Conservation (phyloP, 768 basidiomycete genomes). For the Russula olivacea region DNA sequence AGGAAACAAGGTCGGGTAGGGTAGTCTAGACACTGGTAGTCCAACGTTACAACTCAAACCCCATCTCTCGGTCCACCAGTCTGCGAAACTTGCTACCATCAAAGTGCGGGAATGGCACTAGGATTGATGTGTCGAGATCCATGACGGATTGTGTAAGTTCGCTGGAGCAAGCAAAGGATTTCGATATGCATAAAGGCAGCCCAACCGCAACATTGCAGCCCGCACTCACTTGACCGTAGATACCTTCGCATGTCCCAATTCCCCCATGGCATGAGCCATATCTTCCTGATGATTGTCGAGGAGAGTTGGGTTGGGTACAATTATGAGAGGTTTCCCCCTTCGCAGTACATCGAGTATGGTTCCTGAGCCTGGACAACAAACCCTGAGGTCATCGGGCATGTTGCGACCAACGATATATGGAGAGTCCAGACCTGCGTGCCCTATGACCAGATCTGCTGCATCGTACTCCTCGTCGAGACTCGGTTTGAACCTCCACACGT, state of each 20-base stretch:
- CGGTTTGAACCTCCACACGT: constrained; percentile 69
- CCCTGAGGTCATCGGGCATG: not conserved
- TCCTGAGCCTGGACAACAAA: constrained; percentile 63
- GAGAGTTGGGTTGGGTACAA: constrained; percentile 83
- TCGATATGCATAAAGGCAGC: not conserved
- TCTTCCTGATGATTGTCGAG: constrained; percentile 94
- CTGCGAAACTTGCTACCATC: constrained; percentile 60
- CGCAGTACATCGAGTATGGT: constrained; percentile 88
- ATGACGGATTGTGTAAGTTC: constrained; percentile 51
- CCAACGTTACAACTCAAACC: constrained; percentile 37
- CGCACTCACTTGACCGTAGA: constrained; percentile 56
- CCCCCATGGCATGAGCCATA: constrained; percentile 62
- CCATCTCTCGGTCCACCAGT: constrained; percentile 75
- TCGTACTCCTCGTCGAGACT: constrained; percentile 61
- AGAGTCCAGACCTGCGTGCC: constrained; percentile 75
- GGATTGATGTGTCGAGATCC: constrained; percentile 39
- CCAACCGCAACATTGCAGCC: not conserved
- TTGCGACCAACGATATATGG: not conserved
- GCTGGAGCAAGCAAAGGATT: constrained; percentile 32
- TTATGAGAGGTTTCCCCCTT: constrained; percentile 68
- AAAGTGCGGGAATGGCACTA: constrained; percentile 60
- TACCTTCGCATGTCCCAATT: constrained; percentile 51
- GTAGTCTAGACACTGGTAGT: not conserved
- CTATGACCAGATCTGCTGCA: constrained; percentile 73
- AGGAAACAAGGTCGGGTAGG: not conserved